phyloP scores from a whole-genome alignment of 306 rosid species.

The Mucuna pruriens region DNA sequence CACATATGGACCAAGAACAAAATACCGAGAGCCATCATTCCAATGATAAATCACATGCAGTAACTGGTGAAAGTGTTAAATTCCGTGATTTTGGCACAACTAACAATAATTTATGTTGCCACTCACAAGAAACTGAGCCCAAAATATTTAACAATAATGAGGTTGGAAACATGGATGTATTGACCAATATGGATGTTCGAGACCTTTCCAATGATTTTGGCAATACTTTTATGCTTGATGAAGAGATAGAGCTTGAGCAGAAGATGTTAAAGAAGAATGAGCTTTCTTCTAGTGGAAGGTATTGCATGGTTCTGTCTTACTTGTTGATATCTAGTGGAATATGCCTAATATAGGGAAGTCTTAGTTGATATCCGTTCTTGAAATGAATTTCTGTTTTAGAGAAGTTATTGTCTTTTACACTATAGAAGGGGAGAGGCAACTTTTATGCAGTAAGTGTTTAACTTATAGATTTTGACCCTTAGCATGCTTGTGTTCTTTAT shows the following conservation, averaged over 20 bases:
- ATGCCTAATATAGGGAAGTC: too few relatives aligned
- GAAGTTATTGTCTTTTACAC: too few relatives aligned
- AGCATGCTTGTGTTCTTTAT: neutral
- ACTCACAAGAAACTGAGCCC: constrained; percentile 42
- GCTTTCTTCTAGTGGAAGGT: constrained; percentile 68
- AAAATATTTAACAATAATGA: constrained; percentile 36
- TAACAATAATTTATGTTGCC: constrained; percentile 27
- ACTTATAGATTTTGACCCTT: constrained; percentile 6
- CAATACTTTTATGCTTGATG: constrained; percentile 93
- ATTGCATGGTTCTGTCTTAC: constrained; percentile 25
- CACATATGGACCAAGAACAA: constrained; percentile 33
- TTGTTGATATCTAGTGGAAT: neutral
- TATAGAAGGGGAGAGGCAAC: too few relatives aligned
- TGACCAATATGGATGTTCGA: constrained; percentile 50
- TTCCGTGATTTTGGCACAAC: constrained; percentile 35
- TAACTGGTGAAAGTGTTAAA: constrained; percentile 32
- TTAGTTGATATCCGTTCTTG: too few relatives aligned
- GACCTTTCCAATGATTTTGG: constrained; percentile 76
- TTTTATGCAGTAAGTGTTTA: neutral
- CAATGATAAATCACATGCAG: constrained; percentile 40
- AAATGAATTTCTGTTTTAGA: too few relatives aligned
- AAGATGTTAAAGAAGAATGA: constrained; percentile 57
- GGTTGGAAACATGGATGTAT: constrained; percentile 48
- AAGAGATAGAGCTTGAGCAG: constrained; percentile 91
- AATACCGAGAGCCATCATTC: constrained; percentile 36